Conservation (phyloP, 345 rosid species). For the Garcia nutans region DNA sequence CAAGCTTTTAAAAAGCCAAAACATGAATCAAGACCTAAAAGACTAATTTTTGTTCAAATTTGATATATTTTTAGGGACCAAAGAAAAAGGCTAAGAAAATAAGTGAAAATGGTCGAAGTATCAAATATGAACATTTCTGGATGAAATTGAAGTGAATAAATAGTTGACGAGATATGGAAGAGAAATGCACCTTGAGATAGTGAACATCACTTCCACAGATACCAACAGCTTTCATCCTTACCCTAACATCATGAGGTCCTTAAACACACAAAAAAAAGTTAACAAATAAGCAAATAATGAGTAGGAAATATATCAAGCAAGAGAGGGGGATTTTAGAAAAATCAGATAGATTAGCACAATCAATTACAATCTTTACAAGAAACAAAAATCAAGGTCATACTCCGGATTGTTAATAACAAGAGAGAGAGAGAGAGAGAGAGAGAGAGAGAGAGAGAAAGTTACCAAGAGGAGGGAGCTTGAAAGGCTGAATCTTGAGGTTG, state of each 20-base stretch:
- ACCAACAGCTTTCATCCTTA: slow-evolving; percentile 56
- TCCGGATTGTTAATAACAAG: not conserved
- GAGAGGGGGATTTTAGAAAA: not conserved
- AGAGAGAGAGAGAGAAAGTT: not conserved
- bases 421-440: too few relatives aligned
- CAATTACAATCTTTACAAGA: not conserved
- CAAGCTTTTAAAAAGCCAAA: not conserved
- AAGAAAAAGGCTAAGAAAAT: not conserved
- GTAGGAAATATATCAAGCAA: not conserved
- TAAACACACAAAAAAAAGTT: not conserved
- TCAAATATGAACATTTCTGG: not conserved
- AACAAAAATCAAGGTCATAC: not conserved
- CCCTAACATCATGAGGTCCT: slow-evolving; percentile 58
- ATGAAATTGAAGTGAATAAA: not conserved
- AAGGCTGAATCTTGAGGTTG: slow-evolving; percentile 54
- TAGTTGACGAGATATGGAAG: not conserved
- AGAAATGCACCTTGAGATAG: slow-evolving; percentile 48
- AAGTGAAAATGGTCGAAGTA: not conserved
- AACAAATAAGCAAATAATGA: too few relatives aligned
- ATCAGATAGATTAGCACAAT: not conserved
- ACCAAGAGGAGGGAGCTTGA: slow-evolving; percentile 58
- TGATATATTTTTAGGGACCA: not conserved
- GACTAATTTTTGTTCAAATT: not conserved
- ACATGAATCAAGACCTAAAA: not conserved
- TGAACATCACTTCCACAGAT: slow-evolving; percentile 73